Percentiles rank a stretch among this genome's conserved stretches.
These are phyloP conservation scores for Fonsecaea nubica DNA, from an alignment of 2,329 filamentous ascomycete species.

Conservation along the genomic window DNA sequence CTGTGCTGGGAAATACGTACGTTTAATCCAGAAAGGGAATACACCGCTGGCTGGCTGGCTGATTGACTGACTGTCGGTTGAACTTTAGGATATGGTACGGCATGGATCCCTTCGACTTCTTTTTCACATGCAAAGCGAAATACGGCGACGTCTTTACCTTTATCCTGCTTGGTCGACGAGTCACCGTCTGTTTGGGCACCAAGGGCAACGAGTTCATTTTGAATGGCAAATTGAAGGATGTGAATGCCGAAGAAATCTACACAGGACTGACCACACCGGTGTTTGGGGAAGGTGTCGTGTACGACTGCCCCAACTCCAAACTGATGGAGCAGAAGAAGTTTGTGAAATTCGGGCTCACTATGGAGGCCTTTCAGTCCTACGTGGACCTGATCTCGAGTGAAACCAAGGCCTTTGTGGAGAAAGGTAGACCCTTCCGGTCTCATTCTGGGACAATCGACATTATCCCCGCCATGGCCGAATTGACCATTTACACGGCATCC, in stretches of 20 bases:
- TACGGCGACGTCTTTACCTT: conserved; percentile 93
- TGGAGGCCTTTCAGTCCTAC: conserved; percentile 69
- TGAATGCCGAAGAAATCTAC: conserved; percentile 91
- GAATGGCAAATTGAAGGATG: conserved; percentile 88
- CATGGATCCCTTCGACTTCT: conserved; percentile 77
- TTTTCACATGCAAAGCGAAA: conserved; percentile 74
- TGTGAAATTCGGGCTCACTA: conserved; percentile 69
- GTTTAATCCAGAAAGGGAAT: conserved; percentile 8
- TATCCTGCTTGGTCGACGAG: conserved; percentile 83
- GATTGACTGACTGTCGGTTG: neutral
- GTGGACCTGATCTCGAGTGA: conserved; percentile 79
- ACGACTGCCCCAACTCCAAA: conserved; percentile 89
- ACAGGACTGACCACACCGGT: conserved; percentile 72
- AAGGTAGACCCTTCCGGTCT: conserved; percentile 64
- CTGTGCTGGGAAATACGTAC: conserved; percentile 55
- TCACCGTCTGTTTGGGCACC: conserved; percentile 81
- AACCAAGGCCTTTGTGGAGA: conserved; percentile 66
- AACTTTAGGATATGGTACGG: conserved; percentile 48
- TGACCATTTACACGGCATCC: conserved; percentile 82
- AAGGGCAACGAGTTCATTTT: conserved; percentile 91
- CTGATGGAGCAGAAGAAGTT: conserved; percentile 96
- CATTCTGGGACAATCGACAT: conserved; percentile 67
- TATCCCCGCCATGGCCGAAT: conserved; percentile 71
- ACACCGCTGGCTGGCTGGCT: too few species aligned
- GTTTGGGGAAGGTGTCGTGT: conserved; percentile 74